A percentile compares a stretch with the other conserved stretches of the same genome.
Evolutionary conservation across 805 yeast genomes (phyloP).

Genomic region (Cyberlindnera veronae): DNA sequence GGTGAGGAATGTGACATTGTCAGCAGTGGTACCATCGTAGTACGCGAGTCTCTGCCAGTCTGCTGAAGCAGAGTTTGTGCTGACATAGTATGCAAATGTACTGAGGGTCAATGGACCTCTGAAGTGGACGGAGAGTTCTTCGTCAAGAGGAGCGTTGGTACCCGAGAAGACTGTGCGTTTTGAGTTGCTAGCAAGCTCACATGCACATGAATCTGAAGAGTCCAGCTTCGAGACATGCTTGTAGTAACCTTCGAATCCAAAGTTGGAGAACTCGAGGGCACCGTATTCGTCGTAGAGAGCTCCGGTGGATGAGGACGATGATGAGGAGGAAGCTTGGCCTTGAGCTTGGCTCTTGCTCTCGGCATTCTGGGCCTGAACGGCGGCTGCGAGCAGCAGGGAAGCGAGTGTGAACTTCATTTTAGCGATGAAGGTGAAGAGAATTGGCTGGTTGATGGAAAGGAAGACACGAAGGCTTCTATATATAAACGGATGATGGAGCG

Average conservation of each 20-base stretch:
- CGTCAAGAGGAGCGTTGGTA: slow-evolving; percentile 60
- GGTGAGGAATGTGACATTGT: slow-evolving; percentile 66
- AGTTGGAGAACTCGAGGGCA: slow-evolving; percentile 46
- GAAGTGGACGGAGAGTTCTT: slow-evolving; percentile 71
- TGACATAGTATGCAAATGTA: slow-evolving; percentile 59
- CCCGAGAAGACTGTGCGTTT: slow-evolving; percentile 49
- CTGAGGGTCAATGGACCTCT: slow-evolving; percentile 68
- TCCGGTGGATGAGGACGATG: slow-evolving; percentile 9
- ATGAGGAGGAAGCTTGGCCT: slow-evolving; percentile 2
- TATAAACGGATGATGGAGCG: background rate
- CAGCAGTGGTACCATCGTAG: slow-evolving; percentile 50
- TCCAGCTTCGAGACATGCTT: slow-evolving; percentile 43
- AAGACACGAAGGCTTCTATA: background rate
- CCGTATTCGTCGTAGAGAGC: slow-evolving; percentile 29
- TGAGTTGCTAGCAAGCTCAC: slow-evolving; percentile 42
- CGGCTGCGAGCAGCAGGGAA: slow-evolving; percentile 7
- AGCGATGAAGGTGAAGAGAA: background rate
- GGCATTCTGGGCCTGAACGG: slow-evolving; percentile 9
- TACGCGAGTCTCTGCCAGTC: slow-evolving; percentile 60
- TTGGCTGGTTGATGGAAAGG: background rate
- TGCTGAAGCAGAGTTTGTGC: slow-evolving; percentile 36
- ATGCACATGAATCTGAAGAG: slow-evolving; percentile 39
- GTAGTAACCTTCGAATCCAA: slow-evolving; percentile 55
- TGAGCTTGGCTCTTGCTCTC: background rate
- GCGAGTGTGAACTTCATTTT: slow-evolving; percentile 6